phyloP scores from a whole-genome alignment of 371 early-diverging fungal species.

The Mucor sp. region DNA sequence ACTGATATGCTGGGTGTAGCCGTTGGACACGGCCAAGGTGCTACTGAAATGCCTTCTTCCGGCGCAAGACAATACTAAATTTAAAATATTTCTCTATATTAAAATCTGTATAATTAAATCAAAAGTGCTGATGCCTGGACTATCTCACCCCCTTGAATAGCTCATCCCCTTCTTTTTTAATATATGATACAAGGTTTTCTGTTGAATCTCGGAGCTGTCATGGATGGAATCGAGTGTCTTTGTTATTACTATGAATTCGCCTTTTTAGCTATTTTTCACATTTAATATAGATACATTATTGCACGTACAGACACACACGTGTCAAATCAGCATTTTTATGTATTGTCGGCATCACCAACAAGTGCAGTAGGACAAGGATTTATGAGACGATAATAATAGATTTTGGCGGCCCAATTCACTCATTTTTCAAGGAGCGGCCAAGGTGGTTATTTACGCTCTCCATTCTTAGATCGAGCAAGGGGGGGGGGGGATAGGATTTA shows the following conservation, averaged over 20 bases:
- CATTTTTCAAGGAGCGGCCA: not conserved
- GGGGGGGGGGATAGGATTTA: not conserved
- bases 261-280: not conserved
- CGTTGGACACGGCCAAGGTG: not conserved
- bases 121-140: too few species aligned
- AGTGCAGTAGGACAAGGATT: not conserved
- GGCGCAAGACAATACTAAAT: constrained; percentile 11
- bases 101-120: not conserved
- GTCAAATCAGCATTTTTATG: too few species aligned
- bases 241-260: not conserved
- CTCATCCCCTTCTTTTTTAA: not conserved
- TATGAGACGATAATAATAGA: not conserved
- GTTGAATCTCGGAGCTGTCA: not conserved
- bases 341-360: not conserved
- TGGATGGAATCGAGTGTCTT: not conserved
- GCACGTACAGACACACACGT: too few species aligned
- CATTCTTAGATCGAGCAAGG: not conserved
- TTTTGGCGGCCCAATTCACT: not conserved
- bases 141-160: not conserved
- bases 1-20: constrained; percentile 6
- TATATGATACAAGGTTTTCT: not conserved
- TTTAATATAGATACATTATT: too few species aligned
- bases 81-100: not conserved
- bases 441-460: not conserved
- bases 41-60: not conserved